phyloP scores from a whole-genome alignment of 2,329 filamentous ascomycete genomes.

The Nemania bipapillata region DNA sequence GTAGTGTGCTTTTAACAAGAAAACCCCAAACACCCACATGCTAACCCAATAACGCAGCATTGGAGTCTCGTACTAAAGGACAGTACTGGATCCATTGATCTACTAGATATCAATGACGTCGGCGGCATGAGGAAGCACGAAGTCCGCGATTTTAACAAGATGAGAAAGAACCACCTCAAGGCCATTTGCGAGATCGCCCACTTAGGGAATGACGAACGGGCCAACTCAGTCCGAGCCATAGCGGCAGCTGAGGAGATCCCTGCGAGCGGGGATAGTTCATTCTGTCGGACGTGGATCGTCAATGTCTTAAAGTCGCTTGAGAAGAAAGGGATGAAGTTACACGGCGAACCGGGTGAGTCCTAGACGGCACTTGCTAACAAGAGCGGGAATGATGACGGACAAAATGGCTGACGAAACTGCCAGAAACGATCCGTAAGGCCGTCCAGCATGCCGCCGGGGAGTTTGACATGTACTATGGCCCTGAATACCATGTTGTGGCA shows the following conservation, averaged over 20 bases:
- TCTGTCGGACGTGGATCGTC: constrained; percentile 25
- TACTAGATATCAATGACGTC: constrained; percentile 10
- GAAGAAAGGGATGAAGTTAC: constrained; percentile 1
- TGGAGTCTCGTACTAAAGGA: constrained; percentile 14
- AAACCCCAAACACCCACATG: background rate
- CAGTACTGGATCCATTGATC: background rate
- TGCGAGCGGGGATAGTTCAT: background rate
- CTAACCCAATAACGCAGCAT: constrained; percentile 7
- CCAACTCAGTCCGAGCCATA: background rate
- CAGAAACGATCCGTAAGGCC: constrained; percentile 2
- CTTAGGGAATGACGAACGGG: background rate
- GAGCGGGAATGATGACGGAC: too few species aligned
- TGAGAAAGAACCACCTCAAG: constrained; percentile 9
- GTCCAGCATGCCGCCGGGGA: background rate
- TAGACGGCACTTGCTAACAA: too few species aligned
- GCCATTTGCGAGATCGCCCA: constrained; percentile 17
- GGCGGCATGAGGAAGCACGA: background rate
- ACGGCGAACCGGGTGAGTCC: constrained; percentile 9
- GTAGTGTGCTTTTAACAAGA: background rate
- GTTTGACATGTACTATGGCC: constrained; percentile 3
- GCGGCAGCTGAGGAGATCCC: constrained; percentile 9
- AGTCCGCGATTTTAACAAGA: constrained; percentile 8
- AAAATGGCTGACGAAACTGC: background rate
- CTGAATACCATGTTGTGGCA: constrained; percentile 8
- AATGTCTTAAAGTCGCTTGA: constrained; percentile 13